Percentiles rank a stretch among this genome's conserved stretches.
phyloP scores from a whole-genome alignment of 306 rosid species.

The Luffa aegyptiaca region DNA sequence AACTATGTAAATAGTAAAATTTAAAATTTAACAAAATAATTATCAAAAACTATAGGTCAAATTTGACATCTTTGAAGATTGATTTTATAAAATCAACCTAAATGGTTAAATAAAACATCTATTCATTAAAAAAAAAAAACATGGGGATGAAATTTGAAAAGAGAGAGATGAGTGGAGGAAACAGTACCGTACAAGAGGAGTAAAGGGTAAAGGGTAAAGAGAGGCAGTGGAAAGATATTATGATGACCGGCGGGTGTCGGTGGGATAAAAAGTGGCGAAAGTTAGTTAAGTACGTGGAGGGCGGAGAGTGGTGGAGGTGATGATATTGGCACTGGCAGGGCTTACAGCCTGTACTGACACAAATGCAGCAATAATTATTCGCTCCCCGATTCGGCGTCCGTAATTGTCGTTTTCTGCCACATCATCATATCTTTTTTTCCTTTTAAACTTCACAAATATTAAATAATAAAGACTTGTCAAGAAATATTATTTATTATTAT shows the following conservation, averaged over 20 bases:
- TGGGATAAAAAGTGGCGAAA: constrained; percentile 29
- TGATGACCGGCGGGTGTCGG: constrained; percentile 21
- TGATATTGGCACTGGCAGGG: constrained; percentile 73
- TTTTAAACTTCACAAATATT: background rate
- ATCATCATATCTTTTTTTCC: constrained; percentile 15
- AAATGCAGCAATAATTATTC: constrained; percentile 52
- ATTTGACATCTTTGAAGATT: no score
- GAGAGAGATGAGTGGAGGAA: background rate
- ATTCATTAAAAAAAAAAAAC: no score
- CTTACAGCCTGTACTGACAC: constrained; percentile 79
- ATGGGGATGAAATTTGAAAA: no score
- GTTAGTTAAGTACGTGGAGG: constrained; percentile 32
- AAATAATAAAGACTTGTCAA: background rate
- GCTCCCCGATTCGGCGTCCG: constrained; percentile 75
- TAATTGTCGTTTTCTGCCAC: constrained; percentile 62
- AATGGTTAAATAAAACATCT: no score
- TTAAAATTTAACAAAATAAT: no score
- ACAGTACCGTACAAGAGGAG: background rate
- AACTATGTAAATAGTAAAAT: no score
- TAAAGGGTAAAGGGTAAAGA: background rate
- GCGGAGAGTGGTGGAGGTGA: constrained; percentile 4
- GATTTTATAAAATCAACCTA: no score
- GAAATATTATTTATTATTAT: background rate
- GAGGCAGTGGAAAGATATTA: background rate
- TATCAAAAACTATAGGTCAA: no score